Base-by-base conservation (phyloP, 768 basidiomycete genomes). In the Mycena haematopus region DNA sequence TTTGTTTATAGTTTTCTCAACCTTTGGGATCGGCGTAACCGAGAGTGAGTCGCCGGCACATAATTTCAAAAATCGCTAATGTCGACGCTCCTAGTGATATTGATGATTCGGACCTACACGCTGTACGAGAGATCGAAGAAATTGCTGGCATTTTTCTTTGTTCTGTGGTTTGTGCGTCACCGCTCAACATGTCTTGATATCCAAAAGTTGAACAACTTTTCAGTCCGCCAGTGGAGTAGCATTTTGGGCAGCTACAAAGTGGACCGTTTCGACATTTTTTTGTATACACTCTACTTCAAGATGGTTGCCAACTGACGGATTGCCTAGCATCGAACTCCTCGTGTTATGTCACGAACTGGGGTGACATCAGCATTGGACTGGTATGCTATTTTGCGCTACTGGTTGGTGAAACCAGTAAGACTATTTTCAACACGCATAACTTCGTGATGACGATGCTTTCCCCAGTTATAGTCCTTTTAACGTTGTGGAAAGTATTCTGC, bases 81-180 rank as follows among this genome's bases (percentile, higher is more conserved):
- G 10, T 31, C 24, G 19, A 8, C 24, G 31, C 49, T n/a, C 38
- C 9, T 15, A 61, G 60, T 61, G 9, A 51, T 61, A 22, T 17
- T 61, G 8, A 61, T 56, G 60, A 47, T 61, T 35, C 46, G 60
- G 13, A 61, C 60, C 9, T 61, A 61, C 47, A 61, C 60, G 3
- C 38, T 61, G 6, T 61, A 61, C 15, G 60, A 61, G 29, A 40
- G 60, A 35, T 61, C 60, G 10, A 61, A 51, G 29, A 61, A 49
- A 44, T 55, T 61, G 38, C 53, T 61, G 38, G 36, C 38, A 15
- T 61, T 61, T 49, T 61, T 61, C 38, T 61, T 56, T 17, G 25
- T 56, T 15, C 15, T 61, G 27, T 61, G 60, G 60, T 61, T 56
- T 56, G 53, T 61, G 29, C 36, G 52, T 54, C 17, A 27, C 38